Evolutionary conservation across 2,329 filamentous ascomycete species (phyloP).

Genomic region (Bipolaris victoriae): DNA sequence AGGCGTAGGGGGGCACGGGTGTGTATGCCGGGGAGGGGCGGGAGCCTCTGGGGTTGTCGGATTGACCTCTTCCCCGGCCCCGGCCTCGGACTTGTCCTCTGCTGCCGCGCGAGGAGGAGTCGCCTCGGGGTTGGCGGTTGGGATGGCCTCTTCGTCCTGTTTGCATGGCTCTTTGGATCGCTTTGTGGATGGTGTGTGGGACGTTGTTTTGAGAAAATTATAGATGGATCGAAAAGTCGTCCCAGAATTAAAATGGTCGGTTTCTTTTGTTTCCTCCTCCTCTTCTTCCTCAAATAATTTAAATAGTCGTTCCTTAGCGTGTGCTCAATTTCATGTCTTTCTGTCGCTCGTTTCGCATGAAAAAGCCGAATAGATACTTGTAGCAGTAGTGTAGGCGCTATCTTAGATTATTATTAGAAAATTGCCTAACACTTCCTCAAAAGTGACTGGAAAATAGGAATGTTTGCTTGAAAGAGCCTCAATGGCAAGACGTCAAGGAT

Average conservation of each 20-base stretch:
- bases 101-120: background rate
- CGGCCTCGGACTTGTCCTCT: background rate
- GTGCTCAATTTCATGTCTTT: too few relatives aligned
- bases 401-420: too few relatives aligned
- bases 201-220: background rate
- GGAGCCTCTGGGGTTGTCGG: background rate
- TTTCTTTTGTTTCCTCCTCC: too few relatives aligned
- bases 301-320: too few relatives aligned
- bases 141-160: background rate
- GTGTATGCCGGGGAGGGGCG: constrained; percentile 4
- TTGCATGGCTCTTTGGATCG: background rate
- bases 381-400: too few relatives aligned
- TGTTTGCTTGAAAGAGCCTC: background rate
- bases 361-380: too few relatives aligned
- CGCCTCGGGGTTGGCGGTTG: background rate
- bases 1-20: constrained; percentile 17
- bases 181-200: background rate
- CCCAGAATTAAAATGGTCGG: too few relatives aligned
- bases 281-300: too few relatives aligned
- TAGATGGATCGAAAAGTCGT: background rate
- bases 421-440: too few relatives aligned
- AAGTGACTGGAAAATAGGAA: too few relatives aligned
- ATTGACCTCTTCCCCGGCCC: background rate
- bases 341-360: too few relatives aligned
- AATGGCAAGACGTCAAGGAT: background rate